A percentile compares a stretch with the other conserved stretches of the same genome.
Evolutionary conservation across 2,329 filamentous ascomycete species (phyloP).

Genomic region (Colletotrichum sidae): DNA sequence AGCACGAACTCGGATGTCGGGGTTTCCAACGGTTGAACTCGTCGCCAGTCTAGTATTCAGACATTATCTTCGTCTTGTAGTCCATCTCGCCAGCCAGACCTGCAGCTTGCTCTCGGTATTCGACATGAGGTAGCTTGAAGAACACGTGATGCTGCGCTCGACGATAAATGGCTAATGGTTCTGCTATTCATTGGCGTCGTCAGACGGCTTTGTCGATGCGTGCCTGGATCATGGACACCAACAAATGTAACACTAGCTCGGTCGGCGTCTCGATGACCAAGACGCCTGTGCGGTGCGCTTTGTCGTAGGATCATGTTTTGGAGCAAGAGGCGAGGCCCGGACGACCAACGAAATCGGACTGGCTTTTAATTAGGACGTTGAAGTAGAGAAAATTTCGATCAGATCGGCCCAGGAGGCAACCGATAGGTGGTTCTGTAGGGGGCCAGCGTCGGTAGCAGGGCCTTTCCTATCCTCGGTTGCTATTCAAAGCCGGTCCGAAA

Average conservation of each 20-base stretch:
- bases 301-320: conserved; percentile 23
- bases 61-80: too few species aligned
- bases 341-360: conserved; percentile 3
- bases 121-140: too few species aligned
- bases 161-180: conserved; percentile 1
- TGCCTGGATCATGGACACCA: neutral
- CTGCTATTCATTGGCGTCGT: conserved; percentile 10
- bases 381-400: conserved; percentile 22
- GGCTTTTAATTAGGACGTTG: conserved; percentile 14
- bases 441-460: neutral
- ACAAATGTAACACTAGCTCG: neutral
- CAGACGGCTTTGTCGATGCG: conserved; percentile 8
- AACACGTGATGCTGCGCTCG: neutral
- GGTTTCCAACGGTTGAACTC: too few species aligned
- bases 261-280: neutral
- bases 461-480: too few species aligned
- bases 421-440: conserved; percentile 16
- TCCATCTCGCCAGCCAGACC: too few species aligned
- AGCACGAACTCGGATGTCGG: too few species aligned
- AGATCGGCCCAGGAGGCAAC: conserved; percentile 24
- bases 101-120: too few species aligned
- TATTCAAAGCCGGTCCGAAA: too few species aligned
- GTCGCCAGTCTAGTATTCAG: too few species aligned
- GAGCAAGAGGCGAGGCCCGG: conserved; percentile 25
- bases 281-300: conserved; percentile 28